A percentile compares a stretch with the other conserved stretches of the same genome.
phyloP scores from a whole-genome alignment of 2,329 filamentous ascomycete genomes.

The Penicillium sp. region DNA sequence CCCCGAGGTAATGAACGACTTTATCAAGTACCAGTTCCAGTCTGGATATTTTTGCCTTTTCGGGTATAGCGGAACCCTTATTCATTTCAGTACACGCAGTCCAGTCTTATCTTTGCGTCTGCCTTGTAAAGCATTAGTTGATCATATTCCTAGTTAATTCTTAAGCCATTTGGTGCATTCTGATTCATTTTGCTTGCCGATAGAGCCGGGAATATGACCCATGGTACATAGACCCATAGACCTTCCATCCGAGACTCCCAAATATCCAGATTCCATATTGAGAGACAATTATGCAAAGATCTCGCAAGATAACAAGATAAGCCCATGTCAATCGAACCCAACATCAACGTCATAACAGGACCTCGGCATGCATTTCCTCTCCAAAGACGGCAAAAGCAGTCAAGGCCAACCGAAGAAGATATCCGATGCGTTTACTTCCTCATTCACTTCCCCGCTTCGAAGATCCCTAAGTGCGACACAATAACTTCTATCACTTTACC shows the following conservation, averaged over 20 bases:
- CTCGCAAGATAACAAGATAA: constrained; percentile 1
- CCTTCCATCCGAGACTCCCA: not conserved
- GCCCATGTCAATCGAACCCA: not conserved
- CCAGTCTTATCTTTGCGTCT: constrained; percentile 13
- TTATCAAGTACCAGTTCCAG: no score
- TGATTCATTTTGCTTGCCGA: not conserved
- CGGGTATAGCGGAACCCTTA: constrained; percentile 19
- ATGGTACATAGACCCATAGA: not conserved
- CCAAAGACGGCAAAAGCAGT: constrained; percentile 24
- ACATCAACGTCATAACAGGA: constrained; percentile 1
- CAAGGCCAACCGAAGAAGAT: constrained; percentile 10
- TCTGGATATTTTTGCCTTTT: constrained; percentile 34
- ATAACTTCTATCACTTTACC: not conserved
- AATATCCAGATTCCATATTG: not conserved
- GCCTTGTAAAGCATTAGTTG: not conserved
- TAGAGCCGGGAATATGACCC: not conserved
- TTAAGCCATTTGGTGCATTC: not conserved
- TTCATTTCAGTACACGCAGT: constrained; percentile 23
- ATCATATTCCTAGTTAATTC: not conserved
- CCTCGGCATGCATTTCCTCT: constrained; percentile 18
- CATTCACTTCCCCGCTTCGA: constrained; percentile 16
- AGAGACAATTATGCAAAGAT: not conserved
- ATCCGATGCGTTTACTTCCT: constrained; percentile 9
- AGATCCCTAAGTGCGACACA: constrained; percentile 6
- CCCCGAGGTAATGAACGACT: no score